A percentile compares a stretch with the other conserved stretches of the same genome.
Conservation (phyloP, 345 rosid genomes). For the Punica granatum region DNA sequence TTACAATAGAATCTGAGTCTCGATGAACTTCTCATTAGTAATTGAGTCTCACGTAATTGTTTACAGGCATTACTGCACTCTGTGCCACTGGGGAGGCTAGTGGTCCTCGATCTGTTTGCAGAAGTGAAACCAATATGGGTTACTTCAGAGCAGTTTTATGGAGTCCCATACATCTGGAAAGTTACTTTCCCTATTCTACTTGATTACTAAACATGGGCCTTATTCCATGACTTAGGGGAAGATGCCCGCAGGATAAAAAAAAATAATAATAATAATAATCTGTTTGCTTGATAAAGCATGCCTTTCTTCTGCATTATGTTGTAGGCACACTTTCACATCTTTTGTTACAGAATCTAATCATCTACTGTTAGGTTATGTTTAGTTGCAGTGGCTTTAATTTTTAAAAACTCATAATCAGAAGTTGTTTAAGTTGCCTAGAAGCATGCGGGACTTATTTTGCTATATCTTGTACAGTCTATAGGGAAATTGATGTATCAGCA, state of each 20-base stretch:
- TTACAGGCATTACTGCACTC: constrained; percentile 65
- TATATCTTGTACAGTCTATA: too few relatives aligned
- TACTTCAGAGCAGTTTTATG: constrained; percentile 58
- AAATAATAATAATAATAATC: not conserved
- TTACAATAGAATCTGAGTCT: too few relatives aligned
- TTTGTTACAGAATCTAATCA: not conserved
- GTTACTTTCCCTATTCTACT: constrained; percentile 11
- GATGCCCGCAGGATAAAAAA: not conserved
- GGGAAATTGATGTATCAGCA: too few relatives aligned
- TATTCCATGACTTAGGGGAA: not conserved
- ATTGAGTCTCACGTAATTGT: constrained; percentile 1
- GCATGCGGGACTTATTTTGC: too few relatives aligned
- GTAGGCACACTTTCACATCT: not conserved
- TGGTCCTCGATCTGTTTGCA: constrained; percentile 67
- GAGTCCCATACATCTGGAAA: constrained; percentile 76
- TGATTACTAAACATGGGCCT: not conserved
- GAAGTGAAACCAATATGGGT: constrained; percentile 71
- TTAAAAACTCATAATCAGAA: not conserved
- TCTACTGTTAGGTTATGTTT: not conserved
- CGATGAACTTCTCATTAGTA: too few relatives aligned
- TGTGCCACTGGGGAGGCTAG: constrained; percentile 61
- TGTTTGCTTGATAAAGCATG: not conserved
- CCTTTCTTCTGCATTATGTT: not conserved
- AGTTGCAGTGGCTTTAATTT: not conserved
- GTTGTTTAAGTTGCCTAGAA: not conserved